phyloP scores from a whole-genome alignment of 352 stramenopile genomes.

The Phytophthora sp. region DNA sequence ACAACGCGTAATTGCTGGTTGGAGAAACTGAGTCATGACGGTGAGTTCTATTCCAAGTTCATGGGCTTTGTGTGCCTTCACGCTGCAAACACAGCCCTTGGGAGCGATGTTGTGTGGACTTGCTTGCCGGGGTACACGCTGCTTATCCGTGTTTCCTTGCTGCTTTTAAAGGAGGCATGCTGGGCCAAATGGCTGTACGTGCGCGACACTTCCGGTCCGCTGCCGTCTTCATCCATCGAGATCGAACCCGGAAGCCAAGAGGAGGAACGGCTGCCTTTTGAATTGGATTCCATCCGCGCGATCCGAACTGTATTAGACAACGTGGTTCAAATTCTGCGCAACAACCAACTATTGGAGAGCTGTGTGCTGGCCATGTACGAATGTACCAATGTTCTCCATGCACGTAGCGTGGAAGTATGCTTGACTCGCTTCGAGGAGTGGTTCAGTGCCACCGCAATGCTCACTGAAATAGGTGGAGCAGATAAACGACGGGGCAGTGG shows the following conservation, averaged over 20 bases:
- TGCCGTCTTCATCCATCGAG: slow-evolving; percentile 38
- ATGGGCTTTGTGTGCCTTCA: slow-evolving; percentile 66
- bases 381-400: slow-evolving; percentile 72
- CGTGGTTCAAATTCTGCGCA: slow-evolving; percentile 60
- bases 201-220: slow-evolving; percentile 47
- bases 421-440: slow-evolving; percentile 73
- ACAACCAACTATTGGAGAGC: slow-evolving; percentile 67
- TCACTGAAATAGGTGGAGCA: slow-evolving; percentile 24
- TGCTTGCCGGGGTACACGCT: slow-evolving; percentile 67
- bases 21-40: slow-evolving; percentile 62
- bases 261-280: slow-evolving; percentile 46
- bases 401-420: slow-evolving; percentile 66
- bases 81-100: slow-evolving; percentile 44
- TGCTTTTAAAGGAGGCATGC: slow-evolving; percentile 71
- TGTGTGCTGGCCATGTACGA: slow-evolving; percentile 75
- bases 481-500: slow-evolving; percentile 20
- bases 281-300: slow-evolving; percentile 52
- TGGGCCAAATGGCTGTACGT: slow-evolving; percentile 72
- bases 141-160: slow-evolving; percentile 59
- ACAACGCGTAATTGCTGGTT: slow-evolving; percentile 49
- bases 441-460: slow-evolving; percentile 54
- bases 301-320: slow-evolving; percentile 64
- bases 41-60: slow-evolving; percentile 79
- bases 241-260: slow-evolving; percentile 31
- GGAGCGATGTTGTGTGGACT: slow-evolving; percentile 48